These are phyloP conservation scores for Spiraea crenata DNA, from an alignment of 331 rosid species.

Conservation along the genomic window DNA sequence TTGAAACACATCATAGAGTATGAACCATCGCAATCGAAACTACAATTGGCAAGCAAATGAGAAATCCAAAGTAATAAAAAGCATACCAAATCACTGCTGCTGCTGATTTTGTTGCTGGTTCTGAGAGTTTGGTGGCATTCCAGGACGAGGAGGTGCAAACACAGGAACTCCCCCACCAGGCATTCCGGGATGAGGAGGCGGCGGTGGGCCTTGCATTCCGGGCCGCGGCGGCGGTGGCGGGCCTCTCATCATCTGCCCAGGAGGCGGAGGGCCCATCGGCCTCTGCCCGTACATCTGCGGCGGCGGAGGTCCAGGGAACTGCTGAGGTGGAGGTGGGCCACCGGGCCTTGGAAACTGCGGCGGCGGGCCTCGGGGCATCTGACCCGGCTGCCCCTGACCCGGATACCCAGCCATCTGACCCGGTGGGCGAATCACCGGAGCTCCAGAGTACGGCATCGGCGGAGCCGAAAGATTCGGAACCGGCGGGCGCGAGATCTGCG, in stretches of 20 bases:
- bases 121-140: conserved; percentile 80
- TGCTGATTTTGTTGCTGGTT: conserved; percentile 78
- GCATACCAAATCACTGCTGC: conserved; percentile 43
- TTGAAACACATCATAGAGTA: no score
- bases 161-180: conserved; percentile 77
- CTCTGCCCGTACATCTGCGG: conserved; percentile 83
- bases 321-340: conserved; percentile 75
- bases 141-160: conserved; percentile 87
- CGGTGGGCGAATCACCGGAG: conserved; percentile 76
- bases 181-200: conserved; percentile 94
- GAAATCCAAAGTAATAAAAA: neutral
- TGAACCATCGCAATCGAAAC: no score
- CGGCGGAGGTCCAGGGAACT: conserved; percentile 63
- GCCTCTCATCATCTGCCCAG: conserved; percentile 94
- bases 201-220: conserved; percentile 86
- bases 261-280: conserved; percentile 98
- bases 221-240: conserved; percentile 86
- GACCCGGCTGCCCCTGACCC: conserved; percentile 61
- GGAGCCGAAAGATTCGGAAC: conserved; percentile 63
- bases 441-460: conserved; percentile 64
- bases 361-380: conserved; percentile 60
- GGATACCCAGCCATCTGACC: conserved; percentile 66
- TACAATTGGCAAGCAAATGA: neutral
- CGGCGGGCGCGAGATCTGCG: conserved; percentile 84
- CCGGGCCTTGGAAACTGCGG: conserved; percentile 25